Conservation (phyloP, 257 asterid genomes). For the Penstemon davidsonii region DNA sequence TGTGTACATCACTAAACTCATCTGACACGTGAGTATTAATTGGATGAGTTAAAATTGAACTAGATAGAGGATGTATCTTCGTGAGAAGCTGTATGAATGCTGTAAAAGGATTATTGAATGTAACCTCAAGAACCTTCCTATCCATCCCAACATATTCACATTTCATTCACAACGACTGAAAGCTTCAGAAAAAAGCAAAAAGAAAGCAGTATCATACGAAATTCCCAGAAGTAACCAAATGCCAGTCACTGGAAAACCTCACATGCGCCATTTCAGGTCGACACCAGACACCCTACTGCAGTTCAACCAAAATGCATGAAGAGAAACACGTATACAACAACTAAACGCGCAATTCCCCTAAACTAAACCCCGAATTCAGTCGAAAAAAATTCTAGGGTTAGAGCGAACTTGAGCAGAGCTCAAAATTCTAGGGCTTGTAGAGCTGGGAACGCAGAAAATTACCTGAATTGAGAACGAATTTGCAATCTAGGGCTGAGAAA, state of each 20-base stretch:
- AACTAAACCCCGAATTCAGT: slow-evolving; percentile 32
- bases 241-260: slow-evolving; percentile 22
- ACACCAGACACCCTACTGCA: slow-evolving; percentile 30
- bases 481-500: slow-evolving; percentile 31
- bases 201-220: slow-evolving; percentile 17
- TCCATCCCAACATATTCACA: not conserved
- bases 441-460: slow-evolving; percentile 29
- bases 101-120: not conserved
- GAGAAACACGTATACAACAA: slow-evolving; percentile 17
- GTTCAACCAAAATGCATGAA: slow-evolving; percentile 49
- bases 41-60: not conserved
- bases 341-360: slow-evolving; percentile 33
- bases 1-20: not conserved
- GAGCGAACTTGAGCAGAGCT: slow-evolving; percentile 30
- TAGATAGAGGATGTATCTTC: not conserved
- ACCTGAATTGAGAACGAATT: slow-evolving; percentile 47
- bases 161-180: slow-evolving; percentile 25
- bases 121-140: not conserved
- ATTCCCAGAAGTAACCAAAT: slow-evolving; percentile 16
- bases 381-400: slow-evolving; percentile 32
- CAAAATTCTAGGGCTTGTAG: slow-evolving; percentile 43
- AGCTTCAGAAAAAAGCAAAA: not conserved
- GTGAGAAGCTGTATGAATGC: not conserved
- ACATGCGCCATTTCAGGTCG: slow-evolving; percentile 25
- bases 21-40: not conserved